phyloP scores from a whole-genome alignment of 257 asterid species.

The Prunella vulgaris region DNA sequence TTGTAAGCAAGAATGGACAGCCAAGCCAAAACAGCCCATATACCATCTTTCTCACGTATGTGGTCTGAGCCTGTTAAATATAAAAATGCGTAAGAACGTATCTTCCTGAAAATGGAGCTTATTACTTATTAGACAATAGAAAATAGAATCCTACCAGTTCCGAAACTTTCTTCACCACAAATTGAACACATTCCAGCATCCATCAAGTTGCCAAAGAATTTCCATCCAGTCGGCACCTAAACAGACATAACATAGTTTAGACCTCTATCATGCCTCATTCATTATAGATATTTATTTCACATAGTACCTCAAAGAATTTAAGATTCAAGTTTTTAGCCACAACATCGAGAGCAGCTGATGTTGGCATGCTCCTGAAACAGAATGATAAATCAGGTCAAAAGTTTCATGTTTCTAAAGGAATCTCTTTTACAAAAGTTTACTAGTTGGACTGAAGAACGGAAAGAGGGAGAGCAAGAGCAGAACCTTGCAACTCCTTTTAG shows the following conservation, averaged over 20 bases:
- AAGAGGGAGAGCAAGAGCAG: slow-evolving; percentile 16
- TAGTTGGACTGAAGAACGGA: neutral
- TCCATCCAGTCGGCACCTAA: slow-evolving; percentile 99
- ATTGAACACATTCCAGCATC: slow-evolving; percentile 99
- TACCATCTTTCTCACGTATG: slow-evolving; percentile 97
- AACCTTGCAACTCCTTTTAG: slow-evolving; percentile 99
- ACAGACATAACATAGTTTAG: slow-evolving; percentile 17
- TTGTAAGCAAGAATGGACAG: slow-evolving; percentile 80
- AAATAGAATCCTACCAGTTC: slow-evolving; percentile 70
- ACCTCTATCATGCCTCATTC: slow-evolving; percentile 16
- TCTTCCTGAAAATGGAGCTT: slow-evolving; percentile 2
- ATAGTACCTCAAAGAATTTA: slow-evolving; percentile 87
- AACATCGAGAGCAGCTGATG: slow-evolving; percentile 98
- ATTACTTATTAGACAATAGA: neutral
- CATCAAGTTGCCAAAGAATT: slow-evolving; percentile 96
- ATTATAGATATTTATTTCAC: neutral
- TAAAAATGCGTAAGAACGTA: neutral
- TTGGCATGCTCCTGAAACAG: slow-evolving; percentile 96
- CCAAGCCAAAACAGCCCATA: slow-evolving; percentile 99
- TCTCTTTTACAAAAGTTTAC: neutral
- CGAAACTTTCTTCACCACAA: slow-evolving; percentile 99
- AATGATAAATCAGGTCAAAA: slow-evolving; percentile 18
- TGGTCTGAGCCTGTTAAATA: slow-evolving; percentile 82
- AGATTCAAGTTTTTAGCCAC: slow-evolving; percentile 80
- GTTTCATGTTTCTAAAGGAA: neutral